Evolutionary conservation across 2,329 filamentous ascomycete genomes (phyloP), one percentile per base, ranked within the genome.

Genomic region (Colletotrichum destructivum): DNA sequence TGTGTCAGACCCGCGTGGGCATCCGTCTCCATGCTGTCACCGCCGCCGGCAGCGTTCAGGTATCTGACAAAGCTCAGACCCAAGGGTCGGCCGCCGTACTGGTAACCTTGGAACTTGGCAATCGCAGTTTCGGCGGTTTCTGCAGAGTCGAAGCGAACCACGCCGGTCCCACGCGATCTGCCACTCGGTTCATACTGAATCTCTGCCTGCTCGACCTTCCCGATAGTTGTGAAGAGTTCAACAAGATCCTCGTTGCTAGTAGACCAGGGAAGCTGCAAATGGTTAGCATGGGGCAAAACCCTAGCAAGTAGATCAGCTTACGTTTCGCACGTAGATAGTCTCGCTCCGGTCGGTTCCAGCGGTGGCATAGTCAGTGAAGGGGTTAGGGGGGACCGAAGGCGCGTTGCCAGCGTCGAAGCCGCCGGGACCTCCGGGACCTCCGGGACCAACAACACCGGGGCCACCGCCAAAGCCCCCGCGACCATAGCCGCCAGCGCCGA

Each of bases 101-200:
- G 94, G 81, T 99, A 99, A 68, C 95, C 95, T 76, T 96, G 96
- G 86, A 99, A 99, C 82, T 99, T 99, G 78, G 94, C 90, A 78
- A 99, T 98, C 56, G 96, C 93, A 26, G 95, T 98, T 77, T 98
- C 95, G 1, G 96, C 95, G 74, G 95, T 97, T 11, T 95, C 91
- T 18, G 90, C 85, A 65, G 84, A 89, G 79, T 97, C 94, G 80
- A 99, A 98, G 74, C 96, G 92, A 67, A 99, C 96, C n/a, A 99
- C 96, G 80, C 96, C 96, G 71, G 94, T 96, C 75, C 96, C 96
- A 75, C 95, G 93, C 72, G 96, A 99, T 77, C 96, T 94, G 56
- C 96, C 96, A 78, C 97, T 98, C 4, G 94, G 93, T 82, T 99
- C 96, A 79, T 99, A 98, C 83, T 99, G 96, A 69, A 99, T 98